A percentile compares a stretch with the other conserved stretches of the same genome.
These are phyloP conservation scores for Glarea lozoyensis DNA, from an alignment of 495 filamentous ascomycete genomes.

Conservation along the genomic window DNA sequence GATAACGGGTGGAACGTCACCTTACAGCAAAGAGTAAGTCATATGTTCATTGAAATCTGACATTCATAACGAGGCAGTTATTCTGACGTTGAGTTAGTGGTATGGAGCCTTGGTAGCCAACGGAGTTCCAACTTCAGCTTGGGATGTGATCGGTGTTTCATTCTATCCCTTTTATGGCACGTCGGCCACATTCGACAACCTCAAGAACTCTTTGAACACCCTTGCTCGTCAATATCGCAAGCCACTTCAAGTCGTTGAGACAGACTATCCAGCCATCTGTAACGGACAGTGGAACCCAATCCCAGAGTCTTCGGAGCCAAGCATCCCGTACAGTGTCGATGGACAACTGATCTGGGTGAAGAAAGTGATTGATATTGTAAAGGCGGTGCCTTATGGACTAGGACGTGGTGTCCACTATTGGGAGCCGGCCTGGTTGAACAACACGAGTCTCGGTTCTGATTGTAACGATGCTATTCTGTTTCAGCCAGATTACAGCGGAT, in stretches of 20 bases:
- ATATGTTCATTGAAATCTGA: no score
- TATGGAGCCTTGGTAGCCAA: conserved; percentile 29
- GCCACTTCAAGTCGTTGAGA: conserved; percentile 36
- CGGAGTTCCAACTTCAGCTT: conserved; percentile 25
- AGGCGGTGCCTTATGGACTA: conserved; percentile 24
- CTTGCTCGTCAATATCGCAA: conserved; percentile 33
- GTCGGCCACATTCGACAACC: conserved; percentile 27
- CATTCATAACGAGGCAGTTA: background rate
- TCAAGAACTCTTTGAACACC: conserved; percentile 24
- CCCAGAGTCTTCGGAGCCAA: conserved; percentile 21
- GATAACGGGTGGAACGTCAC: conserved; percentile 37
- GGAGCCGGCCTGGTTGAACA: conserved; percentile 36
- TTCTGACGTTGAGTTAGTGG: conserved; percentile 19
- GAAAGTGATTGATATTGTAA: conserved; percentile 25
- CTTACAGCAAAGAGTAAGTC: conserved; percentile 24
- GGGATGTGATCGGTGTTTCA: conserved; percentile 36
- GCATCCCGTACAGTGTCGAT: conserved; percentile 26
- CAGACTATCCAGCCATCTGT: conserved; percentile 35
- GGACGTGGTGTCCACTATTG: conserved; percentile 34
- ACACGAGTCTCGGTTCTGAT: conserved; percentile 26
- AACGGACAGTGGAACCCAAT: conserved; percentile 27
- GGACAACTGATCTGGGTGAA: conserved; percentile 32
- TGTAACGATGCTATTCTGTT: conserved; percentile 29
- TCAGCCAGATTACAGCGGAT: conserved; percentile 24
- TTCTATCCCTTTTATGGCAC: conserved; percentile 41